A percentile compares a stretch with the other conserved stretches of the same genome.
Conservation (phyloP, 345 rosid genomes). For the Noccaea bulbosa region DNA sequence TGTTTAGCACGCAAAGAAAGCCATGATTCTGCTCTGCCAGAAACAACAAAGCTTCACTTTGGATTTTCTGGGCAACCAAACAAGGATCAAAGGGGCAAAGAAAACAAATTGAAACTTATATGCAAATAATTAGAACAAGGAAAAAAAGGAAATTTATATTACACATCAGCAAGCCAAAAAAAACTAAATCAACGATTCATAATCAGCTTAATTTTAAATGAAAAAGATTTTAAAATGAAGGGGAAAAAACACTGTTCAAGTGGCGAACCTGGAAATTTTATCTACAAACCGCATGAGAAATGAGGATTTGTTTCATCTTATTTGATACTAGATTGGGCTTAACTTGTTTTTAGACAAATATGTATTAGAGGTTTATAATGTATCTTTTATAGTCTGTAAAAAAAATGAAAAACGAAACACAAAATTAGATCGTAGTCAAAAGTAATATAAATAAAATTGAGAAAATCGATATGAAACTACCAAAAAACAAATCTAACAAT, state of each 20-base stretch:
- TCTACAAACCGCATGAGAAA: constrained; percentile 30
- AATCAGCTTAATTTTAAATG: constrained; percentile 4
- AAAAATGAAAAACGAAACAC: too few relatives aligned
- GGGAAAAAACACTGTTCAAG: not conserved
- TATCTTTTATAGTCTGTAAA: too few relatives aligned
- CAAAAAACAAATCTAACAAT: too few relatives aligned
- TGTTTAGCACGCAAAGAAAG: constrained; percentile 38
- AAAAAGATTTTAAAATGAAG: not conserved
- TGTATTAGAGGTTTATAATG: too few relatives aligned
- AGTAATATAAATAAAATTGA: too few relatives aligned
- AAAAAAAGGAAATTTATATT: not conserved
- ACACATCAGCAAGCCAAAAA: constrained; percentile 27
- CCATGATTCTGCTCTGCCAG: constrained; percentile 34
- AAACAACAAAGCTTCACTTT: constrained; percentile 30
- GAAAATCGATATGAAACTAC: too few relatives aligned
- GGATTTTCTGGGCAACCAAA: constrained; percentile 47
- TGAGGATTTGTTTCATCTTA: constrained; percentile 21
- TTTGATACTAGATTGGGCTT: not conserved
- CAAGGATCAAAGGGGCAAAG: constrained; percentile 29
- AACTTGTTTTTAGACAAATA: too few relatives aligned
- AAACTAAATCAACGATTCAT: not conserved
- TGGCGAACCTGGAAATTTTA: not conserved
- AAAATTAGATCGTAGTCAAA: too few relatives aligned
- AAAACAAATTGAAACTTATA: constrained; percentile 5
- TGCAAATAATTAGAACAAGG: constrained; percentile 8